phyloP scores from a whole-genome alignment of 192 early-diverging fungal species.

The Coemansia sp. region DNA sequence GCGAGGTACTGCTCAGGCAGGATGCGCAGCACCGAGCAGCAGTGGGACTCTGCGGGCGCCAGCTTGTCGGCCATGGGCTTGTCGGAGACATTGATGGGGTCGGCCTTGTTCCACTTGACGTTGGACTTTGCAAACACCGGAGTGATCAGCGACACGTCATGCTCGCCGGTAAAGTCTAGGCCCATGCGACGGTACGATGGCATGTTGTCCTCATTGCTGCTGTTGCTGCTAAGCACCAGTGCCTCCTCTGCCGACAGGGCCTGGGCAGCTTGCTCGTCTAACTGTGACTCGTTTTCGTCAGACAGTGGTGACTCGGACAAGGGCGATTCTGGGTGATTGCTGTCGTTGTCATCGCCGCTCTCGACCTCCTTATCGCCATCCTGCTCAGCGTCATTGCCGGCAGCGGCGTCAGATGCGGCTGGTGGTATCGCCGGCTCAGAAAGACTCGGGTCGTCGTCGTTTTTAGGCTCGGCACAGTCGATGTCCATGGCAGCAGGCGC shows the following conservation, averaged over 20 bases:
- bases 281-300: background rate
- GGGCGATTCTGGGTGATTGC: conserved; percentile 4
- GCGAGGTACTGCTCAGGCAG: conserved; percentile 82
- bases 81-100: conserved; percentile 40
- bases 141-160: conserved; percentile 34
- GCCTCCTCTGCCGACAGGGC: background rate
- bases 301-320: background rate
- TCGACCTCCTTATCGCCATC: background rate
- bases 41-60: conserved; percentile 64
- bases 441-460: background rate
- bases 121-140: conserved; percentile 33
- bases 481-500: background rate
- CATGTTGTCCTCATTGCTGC: conserved; percentile 26
- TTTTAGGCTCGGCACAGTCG: background rate
- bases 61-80: conserved; percentile 46
- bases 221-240: conserved; percentile 1
- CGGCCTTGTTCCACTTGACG: conserved; percentile 55
- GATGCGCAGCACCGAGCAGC: conserved; percentile 81
- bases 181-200: conserved; percentile 49
- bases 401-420: background rate
- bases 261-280: conserved; percentile 5
- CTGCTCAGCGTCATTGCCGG: background rate
- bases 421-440: background rate
- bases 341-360: background rate
- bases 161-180: conserved; percentile 9